Evolutionary conservation across 2,329 filamentous ascomycete species (phyloP), one percentile per base, ranked within the genome.

Genomic region (Phoma sp.): DNA sequence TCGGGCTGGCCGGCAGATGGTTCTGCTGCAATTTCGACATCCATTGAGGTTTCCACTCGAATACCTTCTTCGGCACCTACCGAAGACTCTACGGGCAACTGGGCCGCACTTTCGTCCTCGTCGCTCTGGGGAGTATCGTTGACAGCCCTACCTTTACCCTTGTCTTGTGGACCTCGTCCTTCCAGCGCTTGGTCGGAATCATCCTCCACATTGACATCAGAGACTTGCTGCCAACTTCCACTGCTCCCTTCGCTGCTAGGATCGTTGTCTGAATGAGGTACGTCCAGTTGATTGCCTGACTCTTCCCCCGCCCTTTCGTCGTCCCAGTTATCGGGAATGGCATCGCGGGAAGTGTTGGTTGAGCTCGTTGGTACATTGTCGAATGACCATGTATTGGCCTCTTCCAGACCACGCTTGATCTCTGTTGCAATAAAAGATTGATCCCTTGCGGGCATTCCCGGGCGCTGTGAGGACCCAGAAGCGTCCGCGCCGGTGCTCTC

Each of bases 351-450:
- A 9, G 47, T 43, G 9, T 58, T 35, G 13, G 54, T 46, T 17
- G 50, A 29, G n/a, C 54, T 21, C 6, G 62, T 46, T n/a, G 64
- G 62, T 21, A 65, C 51, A 39, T 62, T 67, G 4, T 63, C 65
- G 40, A 73, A 73, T 1, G 70, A 71, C 72, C 71, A 74, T 5
- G 68, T 55, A 25, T 62, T 62, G 35, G 59, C 60, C 64, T 83
- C 81, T 67, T 82, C 81, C 8, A 83, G 63, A 22, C 72, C 69
- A 9, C 80, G 76, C 45, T 76, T 78, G 37, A 83, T 80, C 44
- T 78, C 76, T 3, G 78, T 77, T 3, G 80, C 81, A 54, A 78
- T 71, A 31, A 76, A 81, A 3, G 78, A 77, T 15, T 70, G 73
- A 46, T 79, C 77, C 54, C 80, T 72, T 15, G 72, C 64, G 24